phyloP scores from a whole-genome alignment of 2,329 filamentous ascomycete genomes.

The Neurospora sp. region DNA sequence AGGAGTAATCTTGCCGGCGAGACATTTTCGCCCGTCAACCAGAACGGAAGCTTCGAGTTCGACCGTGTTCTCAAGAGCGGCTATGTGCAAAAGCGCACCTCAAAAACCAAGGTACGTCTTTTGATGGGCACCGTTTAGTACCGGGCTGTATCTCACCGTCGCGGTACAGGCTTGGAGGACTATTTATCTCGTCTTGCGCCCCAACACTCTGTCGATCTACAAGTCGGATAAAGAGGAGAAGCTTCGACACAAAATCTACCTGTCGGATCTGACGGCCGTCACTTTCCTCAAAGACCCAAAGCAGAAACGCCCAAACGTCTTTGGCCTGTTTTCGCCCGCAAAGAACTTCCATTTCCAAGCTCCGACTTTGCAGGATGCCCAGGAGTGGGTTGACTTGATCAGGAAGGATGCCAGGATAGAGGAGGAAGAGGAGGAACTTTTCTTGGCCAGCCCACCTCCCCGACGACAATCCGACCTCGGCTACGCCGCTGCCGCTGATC shows the following conservation, averaged over 20 bases:
- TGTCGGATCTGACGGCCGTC: constrained; percentile 85
- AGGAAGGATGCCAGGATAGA: constrained; percentile 72
- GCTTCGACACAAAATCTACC: constrained; percentile 75
- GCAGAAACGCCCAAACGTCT: constrained; percentile 75
- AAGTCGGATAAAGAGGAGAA: constrained; percentile 85
- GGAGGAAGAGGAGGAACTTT: constrained; percentile 78
- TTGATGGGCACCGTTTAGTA: not conserved
- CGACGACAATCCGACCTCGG: constrained; percentile 35
- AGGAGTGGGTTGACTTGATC: constrained; percentile 79
- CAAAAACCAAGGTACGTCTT: constrained; percentile 76
- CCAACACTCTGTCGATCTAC: constrained; percentile 85
- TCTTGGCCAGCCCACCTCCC: constrained; percentile 56
- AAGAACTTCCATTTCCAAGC: constrained; percentile 89
- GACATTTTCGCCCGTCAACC: constrained; percentile 75
- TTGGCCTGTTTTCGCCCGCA: constrained; percentile 84
- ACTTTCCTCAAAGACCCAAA: constrained; percentile 83
- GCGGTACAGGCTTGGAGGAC: constrained; percentile 69
- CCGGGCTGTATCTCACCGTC: not conserved
- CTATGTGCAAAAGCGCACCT: constrained; percentile 75
- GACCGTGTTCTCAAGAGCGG: constrained; percentile 89
- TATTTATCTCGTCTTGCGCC: constrained; percentile 79
- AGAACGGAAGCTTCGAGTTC: constrained; percentile 92
- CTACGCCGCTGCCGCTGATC: constrained; percentile 18
- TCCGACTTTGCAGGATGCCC: constrained; percentile 58
- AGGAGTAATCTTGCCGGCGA: constrained; percentile 43